A percentile compares a stretch with the other conserved stretches of the same genome.
Evolutionary conservation across 768 basidiomycete genomes (phyloP).

Genomic region (Lentinula sp.): DNA sequence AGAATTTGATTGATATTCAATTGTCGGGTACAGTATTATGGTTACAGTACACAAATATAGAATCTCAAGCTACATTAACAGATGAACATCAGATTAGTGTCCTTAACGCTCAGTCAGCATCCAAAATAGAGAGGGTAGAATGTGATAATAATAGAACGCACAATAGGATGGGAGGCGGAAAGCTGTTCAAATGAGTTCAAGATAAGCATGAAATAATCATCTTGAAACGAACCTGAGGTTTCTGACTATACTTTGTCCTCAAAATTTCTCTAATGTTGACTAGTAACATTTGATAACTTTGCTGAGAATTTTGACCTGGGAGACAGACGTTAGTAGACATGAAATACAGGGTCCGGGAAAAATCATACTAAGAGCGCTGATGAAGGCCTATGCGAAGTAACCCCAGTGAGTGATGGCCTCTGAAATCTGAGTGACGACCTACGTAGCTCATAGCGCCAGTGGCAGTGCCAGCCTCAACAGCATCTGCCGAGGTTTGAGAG

Average conservation of each 20-base stretch:
- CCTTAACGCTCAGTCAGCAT: constrained; percentile 11
- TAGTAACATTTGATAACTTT: constrained; percentile 48
- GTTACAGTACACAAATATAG: neutral
- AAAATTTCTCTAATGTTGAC: constrained; percentile 35
- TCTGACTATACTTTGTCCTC: constrained; percentile 44
- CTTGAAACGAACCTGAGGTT: constrained; percentile 44
- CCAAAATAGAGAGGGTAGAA: constrained; percentile 6
- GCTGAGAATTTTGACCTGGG: constrained; percentile 37
- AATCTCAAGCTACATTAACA: neutral
- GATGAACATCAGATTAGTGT: constrained; percentile 33
- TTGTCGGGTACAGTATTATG: too few species aligned
- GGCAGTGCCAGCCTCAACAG: constrained; percentile 55
- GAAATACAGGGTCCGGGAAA: neutral
- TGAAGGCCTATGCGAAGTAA: constrained; percentile 41
- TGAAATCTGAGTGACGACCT: constrained; percentile 17
- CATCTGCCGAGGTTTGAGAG: constrained; percentile 77
- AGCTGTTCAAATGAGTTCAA: constrained; percentile 17
- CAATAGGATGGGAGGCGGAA: constrained; percentile 32
- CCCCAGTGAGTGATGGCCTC: neutral
- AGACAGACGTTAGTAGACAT: neutral
- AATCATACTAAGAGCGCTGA: constrained; percentile 43
- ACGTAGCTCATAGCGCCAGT: constrained; percentile 82
- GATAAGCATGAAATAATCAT: constrained; percentile 9
- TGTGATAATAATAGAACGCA: constrained; percentile 3
- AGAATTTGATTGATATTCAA: too few species aligned